Evolutionary conservation across 805 yeast species (phyloP).

Genomic region (Candida odintsovae): DNA sequence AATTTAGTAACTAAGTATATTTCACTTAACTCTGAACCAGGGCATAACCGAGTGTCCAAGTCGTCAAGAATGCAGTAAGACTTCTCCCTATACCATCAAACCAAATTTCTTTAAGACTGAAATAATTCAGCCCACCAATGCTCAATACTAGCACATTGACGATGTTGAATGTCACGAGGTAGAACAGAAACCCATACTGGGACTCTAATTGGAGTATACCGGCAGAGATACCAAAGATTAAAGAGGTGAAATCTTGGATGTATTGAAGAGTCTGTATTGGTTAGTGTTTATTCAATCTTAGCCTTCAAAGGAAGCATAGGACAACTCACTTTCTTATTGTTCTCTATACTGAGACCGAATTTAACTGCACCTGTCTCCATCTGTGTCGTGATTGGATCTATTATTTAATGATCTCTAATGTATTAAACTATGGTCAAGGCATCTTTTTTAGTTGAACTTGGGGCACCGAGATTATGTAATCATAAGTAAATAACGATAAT

Average conservation of each 20-base stretch:
- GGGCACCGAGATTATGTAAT: too few relatives aligned
- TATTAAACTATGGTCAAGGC: too few relatives aligned
- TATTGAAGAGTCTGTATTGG: slow-evolving; percentile 26
- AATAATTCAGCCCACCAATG: slow-evolving; percentile 7
- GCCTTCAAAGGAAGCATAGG: too few relatives aligned
- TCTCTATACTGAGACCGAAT: neutral
- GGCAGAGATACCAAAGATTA: slow-evolving; percentile 18
- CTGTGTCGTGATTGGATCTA: too few relatives aligned
- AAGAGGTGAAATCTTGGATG: slow-evolving; percentile 20
- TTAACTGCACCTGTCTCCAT: neutral
- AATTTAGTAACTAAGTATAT: neutral
- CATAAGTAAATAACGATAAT: too few relatives aligned
- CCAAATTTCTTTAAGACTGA: slow-evolving; percentile 2
- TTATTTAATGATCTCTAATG: too few relatives aligned
- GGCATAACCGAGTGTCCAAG: slow-evolving; percentile 23
- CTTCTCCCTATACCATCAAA: slow-evolving; percentile 13
- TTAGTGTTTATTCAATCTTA: too few relatives aligned
- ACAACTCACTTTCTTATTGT: neutral
- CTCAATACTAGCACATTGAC: neutral
- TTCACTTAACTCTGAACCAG: slow-evolving; percentile 13
- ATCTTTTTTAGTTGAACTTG: too few relatives aligned
- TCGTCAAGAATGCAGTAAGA: slow-evolving; percentile 18
- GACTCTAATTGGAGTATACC: slow-evolving; percentile 23
- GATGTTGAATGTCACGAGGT: neutral
- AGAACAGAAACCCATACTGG: slow-evolving; percentile 16